A percentile compares a stretch with the other conserved stretches of the same genome.
Conservation (phyloP, 2,329 filamentous ascomycete species). For the Fulvia fulva region DNA sequence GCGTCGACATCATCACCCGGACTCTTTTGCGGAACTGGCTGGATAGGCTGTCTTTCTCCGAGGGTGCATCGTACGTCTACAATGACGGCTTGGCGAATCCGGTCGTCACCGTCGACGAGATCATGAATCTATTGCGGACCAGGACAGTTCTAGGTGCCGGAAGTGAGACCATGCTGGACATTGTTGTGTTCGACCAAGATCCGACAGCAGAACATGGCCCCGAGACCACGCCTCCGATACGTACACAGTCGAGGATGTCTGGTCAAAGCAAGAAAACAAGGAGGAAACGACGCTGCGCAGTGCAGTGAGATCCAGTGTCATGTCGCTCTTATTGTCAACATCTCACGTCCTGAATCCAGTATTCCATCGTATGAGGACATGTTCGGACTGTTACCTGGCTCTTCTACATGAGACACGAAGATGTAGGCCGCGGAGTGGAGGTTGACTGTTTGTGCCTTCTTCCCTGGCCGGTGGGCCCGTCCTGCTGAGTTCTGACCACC, state of each 20-base stretch:
- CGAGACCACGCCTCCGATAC: neutral
- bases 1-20: neutral
- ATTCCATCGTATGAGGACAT: too few relatives aligned
- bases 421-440: too few relatives aligned
- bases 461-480: too few relatives aligned
- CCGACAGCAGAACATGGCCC: neutral
- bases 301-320: neutral
- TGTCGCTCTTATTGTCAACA: too few relatives aligned
- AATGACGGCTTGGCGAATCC: neutral
- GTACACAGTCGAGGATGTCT: neutral
- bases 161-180: neutral
- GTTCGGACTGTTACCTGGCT: too few relatives aligned
- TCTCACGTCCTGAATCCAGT: too few relatives aligned
- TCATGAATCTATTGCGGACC: neutral
- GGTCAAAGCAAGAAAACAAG: neutral
- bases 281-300: neutral
- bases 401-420: too few relatives aligned
- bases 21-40: neutral
- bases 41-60: neutral
- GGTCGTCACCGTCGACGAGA: neutral
- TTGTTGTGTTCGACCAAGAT: neutral
- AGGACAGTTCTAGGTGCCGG: neutral
- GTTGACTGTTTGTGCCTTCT: too few relatives aligned
- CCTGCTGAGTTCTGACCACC: too few relatives aligned
- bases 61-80: neutral